Conservation (phyloP, 345 rosid genomes). For the Boechera stricta region DNA sequence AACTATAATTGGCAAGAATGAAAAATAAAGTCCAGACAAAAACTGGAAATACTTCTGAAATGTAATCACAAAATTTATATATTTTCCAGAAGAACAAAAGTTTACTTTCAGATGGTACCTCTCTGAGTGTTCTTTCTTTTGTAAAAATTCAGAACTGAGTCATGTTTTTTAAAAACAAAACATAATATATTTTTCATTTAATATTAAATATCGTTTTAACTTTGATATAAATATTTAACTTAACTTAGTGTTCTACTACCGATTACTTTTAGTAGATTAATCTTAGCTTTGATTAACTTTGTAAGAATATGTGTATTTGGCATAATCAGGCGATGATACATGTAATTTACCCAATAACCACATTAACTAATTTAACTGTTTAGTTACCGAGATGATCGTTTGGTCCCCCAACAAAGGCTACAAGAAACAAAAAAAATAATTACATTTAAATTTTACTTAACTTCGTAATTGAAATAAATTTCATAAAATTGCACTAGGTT, state of each 20-base stretch:
- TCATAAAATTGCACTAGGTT: neutral
- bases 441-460: neutral
- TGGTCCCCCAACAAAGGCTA: constrained; percentile 43
- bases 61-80: neutral
- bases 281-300: neutral
- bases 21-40: neutral
- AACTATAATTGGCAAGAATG: neutral
- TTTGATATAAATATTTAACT: too few relatives aligned
- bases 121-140: neutral
- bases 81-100: neutral
- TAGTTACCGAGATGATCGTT: constrained; percentile 45
- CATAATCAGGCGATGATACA: constrained; percentile 20
- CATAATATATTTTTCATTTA: too few relatives aligned
- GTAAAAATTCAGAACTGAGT: neutral
- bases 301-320: neutral
- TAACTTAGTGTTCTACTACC: neutral
- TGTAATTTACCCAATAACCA: constrained; percentile 15
- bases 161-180: too few relatives aligned
- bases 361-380: constrained; percentile 24
- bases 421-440: constrained; percentile 7
- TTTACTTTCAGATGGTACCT: constrained; percentile 13
- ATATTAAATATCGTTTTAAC: too few relatives aligned
- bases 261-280: neutral
- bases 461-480: neutral
- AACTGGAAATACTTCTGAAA: neutral